Base-by-base conservation (phyloP, 1,139 yeast genomes). In the Starmera stellimalicola region DNA sequence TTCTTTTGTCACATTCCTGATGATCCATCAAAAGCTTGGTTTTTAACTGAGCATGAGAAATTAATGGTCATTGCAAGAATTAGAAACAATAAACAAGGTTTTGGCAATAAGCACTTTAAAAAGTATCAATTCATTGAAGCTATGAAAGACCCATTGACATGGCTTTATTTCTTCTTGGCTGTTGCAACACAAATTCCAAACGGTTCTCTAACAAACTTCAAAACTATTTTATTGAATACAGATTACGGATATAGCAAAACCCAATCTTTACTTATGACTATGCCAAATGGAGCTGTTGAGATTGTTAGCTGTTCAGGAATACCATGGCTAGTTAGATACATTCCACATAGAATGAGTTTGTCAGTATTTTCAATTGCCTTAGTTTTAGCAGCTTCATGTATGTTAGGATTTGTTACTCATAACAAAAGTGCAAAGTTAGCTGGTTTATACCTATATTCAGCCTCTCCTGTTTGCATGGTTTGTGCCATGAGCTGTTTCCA, bases 61-160 rank as follows among this genome's bases (percentile, higher is more conserved):
- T 45, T 63, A 37, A 54, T 68, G 51, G 67, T 66, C 11, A 62
- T 72, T 24, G 68, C 70, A 32, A 59, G 71, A 36, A 69, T 75
- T 57, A 54, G 62, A 35, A 44, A 43, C 6, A 65, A 64, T 43
- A 58, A 63, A 36, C 66, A 62, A 48, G 81, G 81, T 14, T 69
- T 70, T 41, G 79, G 79, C 31, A 68, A 66, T 46, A 62, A 57
- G 36, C 59, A 63, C 31, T 69, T 71, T 53, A 75, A 77, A 42
- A 54, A 48, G 50, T 52, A 68, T 33, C 84, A 77, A 48, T 58
- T 74, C 28, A 52, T 50, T 42, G 70, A 65, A 44, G 66, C 66
- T 1, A 39, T 64, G 22, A 38, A 35, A 10, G 70, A 65, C 36
- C 42, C 54, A 19, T 47, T 75, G 47, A 76, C 80, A 3, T 61